Evolutionary conservation across 306 rosid species (phyloP).

Genomic region (Medicago lupulina): DNA sequence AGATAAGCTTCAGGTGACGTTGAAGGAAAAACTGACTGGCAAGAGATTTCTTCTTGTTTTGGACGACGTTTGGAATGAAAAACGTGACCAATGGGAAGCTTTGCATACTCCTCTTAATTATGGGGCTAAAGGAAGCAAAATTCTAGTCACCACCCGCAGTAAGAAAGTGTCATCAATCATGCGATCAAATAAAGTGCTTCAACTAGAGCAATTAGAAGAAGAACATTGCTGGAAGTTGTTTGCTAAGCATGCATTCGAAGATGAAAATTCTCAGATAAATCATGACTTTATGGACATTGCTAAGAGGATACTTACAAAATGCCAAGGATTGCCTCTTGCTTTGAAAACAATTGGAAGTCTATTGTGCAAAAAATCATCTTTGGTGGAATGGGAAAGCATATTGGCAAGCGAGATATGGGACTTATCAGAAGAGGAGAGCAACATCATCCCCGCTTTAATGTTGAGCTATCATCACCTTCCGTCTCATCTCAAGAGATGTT

Average conservation of each 20-base stretch:
- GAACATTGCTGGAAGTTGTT: not conserved
- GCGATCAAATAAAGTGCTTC: not conserved
- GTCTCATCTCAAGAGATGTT: not conserved
- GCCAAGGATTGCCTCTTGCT: not conserved
- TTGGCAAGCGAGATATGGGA: not conserved
- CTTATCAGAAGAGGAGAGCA: not conserved
- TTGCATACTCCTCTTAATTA: not conserved
- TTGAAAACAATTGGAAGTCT: not conserved
- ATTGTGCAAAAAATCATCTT: not conserved
- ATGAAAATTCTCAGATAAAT: not conserved
- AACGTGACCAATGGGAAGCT: not conserved
- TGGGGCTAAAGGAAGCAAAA: conserved; percentile 7
- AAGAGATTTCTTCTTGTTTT: conserved; percentile 31
- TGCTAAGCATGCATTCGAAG: not conserved
- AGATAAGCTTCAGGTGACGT: not conserved
- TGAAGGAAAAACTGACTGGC: not conserved
- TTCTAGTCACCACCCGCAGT: not conserved
- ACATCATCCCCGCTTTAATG: not conserved
- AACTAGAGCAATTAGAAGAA: not conserved
- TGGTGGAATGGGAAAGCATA: not conserved
- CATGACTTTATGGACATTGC: not conserved
- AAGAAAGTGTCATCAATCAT: not conserved
- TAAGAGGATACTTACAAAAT: not conserved
- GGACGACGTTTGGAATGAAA: conserved; percentile 38
- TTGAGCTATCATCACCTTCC: not conserved